A percentile compares a stretch with the other conserved stretches of the same genome.
phyloP scores from a whole-genome alignment of 768 basidiomycete species.

The Lentinula lateritia region DNA sequence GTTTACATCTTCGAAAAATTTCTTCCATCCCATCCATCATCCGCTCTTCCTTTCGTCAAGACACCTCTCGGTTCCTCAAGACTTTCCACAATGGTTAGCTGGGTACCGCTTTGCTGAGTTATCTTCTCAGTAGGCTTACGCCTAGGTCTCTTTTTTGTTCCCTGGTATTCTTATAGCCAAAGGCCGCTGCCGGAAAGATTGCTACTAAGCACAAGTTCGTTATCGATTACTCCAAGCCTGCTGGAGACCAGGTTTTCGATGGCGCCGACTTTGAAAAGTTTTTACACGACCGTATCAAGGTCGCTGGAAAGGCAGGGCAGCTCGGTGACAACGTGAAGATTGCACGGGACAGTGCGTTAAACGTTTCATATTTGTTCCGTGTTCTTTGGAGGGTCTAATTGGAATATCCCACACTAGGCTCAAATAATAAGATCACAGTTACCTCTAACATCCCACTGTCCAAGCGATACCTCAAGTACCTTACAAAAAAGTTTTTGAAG shows the following conservation, averaged over 20 bases:
- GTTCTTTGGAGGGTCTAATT: not conserved
- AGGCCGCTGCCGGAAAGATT: conserved; percentile 49
- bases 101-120: conserved; percentile 84
- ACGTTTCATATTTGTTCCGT: not conserved
- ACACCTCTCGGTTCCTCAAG: conserved; percentile 20
- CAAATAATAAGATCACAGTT: conserved; percentile 75
- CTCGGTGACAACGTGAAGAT: conserved; percentile 89
- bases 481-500: conserved; percentile 99
- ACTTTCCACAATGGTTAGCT: conserved; percentile 60
- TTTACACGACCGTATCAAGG: conserved; percentile 91
- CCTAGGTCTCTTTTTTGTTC: conserved; percentile 31
- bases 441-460: conserved; percentile 87
- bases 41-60: conserved; percentile 19
- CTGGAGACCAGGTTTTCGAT: conserved; percentile 53
- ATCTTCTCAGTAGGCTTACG: conserved; percentile 87
- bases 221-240: conserved; percentile 84
- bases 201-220: conserved; percentile 71
- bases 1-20: conserved; percentile 20
- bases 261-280: conserved; percentile 74
- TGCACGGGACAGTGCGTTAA: conserved; percentile 69
- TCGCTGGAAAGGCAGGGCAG: conserved; percentile 87
- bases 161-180: conserved; percentile 41
- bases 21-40: not conserved
- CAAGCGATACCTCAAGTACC: conserved; percentile 96
- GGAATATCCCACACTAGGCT: conserved; percentile 1